Conservation (phyloP, 208 protist genomes). For the Wallacemonas sp. region DNA sequence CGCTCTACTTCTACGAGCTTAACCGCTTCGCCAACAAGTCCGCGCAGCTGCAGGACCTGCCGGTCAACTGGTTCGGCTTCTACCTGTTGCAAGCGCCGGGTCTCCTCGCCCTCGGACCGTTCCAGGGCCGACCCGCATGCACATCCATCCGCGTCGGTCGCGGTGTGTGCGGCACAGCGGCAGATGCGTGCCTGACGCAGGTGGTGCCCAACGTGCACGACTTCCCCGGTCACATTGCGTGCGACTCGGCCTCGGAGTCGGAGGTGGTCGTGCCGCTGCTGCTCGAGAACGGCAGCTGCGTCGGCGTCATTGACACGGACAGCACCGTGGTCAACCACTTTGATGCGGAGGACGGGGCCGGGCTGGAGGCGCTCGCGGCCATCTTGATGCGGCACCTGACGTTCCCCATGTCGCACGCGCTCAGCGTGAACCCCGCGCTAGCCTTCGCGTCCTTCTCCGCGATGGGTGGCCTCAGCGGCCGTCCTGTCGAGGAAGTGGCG, state of each 20-base stretch:
- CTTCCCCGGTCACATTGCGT: slow-evolving; percentile 96
- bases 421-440: slow-evolving; percentile 48
- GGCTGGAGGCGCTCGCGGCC: slow-evolving; percentile 55
- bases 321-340: slow-evolving; percentile 65
- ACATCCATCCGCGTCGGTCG: slow-evolving; percentile 80
- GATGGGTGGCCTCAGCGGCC: slow-evolving; percentile 7
- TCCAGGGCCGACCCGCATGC: slow-evolving; percentile 93
- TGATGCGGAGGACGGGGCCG: slow-evolving; percentile 58
- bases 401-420: slow-evolving; percentile 64
- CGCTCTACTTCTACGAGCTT: slow-evolving; percentile 83
- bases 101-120: slow-evolving; percentile 91
- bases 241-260: slow-evolving; percentile 84
- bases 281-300: slow-evolving; percentile 47
- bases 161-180: slow-evolving; percentile 91
- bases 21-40: slow-evolving; percentile 51
- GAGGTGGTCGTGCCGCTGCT: slow-evolving; percentile 93
- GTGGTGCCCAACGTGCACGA: slow-evolving; percentile 87
- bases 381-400: slow-evolving; percentile 59
- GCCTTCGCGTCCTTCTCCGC: slow-evolving; percentile 22
- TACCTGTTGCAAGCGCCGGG: slow-evolving; percentile 81
- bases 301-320: slow-evolving; percentile 88
- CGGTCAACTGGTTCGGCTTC: slow-evolving; percentile 94
- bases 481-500: slow-evolving; percentile 4
- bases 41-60: slow-evolving; percentile 54
- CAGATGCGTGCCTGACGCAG: slow-evolving; percentile 43